A percentile compares a stretch with the other conserved stretches of the same genome.
Evolutionary conservation across 345 rosid genomes (phyloP).

Genomic region (Fremontodendron californicum): DNA sequence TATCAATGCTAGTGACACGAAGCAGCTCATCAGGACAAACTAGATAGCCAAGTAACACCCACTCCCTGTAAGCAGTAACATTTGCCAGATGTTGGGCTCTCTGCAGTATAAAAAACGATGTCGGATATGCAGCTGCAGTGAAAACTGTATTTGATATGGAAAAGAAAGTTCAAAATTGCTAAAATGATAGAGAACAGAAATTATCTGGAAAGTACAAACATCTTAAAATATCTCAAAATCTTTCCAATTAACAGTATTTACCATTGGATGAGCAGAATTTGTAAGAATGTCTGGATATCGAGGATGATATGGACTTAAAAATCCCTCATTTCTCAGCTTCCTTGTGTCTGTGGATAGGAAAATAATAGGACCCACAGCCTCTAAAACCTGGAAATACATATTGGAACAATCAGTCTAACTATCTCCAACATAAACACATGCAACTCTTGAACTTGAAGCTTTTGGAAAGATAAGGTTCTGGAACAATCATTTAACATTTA

Average conservation of each 20-base stretch:
- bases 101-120: constrained; percentile 40
- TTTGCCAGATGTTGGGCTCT: constrained; percentile 98
- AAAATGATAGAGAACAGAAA: background rate
- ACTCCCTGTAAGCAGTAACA: constrained; percentile 92
- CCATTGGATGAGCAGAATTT: constrained; percentile 98
- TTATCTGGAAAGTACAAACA: background rate
- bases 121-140: constrained; percentile 15
- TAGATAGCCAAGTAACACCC: constrained; percentile 97
- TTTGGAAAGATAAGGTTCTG: constrained; percentile 1
- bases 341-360: constrained; percentile 92
- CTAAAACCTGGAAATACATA: constrained; percentile 70
- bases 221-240: background rate
- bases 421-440: background rate
- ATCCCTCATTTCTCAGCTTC: constrained; percentile 95
- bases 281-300: constrained; percentile 97
- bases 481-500: constrained; percentile 6
- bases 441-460: background rate
- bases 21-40: constrained; percentile 99
- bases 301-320: constrained; percentile 96
- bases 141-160: constrained; percentile 9
- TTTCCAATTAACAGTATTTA: constrained; percentile 25
- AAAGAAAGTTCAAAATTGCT: background rate
- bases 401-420: constrained; percentile 13
- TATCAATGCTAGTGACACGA: constrained; percentile 97
- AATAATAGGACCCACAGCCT: constrained; percentile 97